Evolutionary conservation across 2,329 filamentous ascomycete species (phyloP).

Genomic region (Plectosphaerella cucumerina): DNA sequence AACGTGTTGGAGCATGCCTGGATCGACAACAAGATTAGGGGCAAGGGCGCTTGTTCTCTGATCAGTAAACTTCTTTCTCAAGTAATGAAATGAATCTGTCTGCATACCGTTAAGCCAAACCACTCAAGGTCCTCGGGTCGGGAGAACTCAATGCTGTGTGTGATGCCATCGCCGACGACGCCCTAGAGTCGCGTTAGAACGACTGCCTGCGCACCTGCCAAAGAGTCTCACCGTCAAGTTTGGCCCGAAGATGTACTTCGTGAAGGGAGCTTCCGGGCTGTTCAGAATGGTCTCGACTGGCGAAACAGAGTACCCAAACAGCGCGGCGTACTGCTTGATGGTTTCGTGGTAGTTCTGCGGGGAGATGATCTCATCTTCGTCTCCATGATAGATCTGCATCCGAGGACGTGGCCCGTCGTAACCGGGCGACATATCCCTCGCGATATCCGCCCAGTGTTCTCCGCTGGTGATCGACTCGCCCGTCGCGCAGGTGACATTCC

Average conservation of each 20-base stretch:
- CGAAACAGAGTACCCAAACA: conserved; percentile 35
- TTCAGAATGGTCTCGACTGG: conserved; percentile 24
- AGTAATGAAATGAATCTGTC: too few relatives aligned
- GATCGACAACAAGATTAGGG: too few relatives aligned
- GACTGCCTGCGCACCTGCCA: background rate
- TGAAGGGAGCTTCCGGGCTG: conserved; percentile 31
- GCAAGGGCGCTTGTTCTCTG: conserved; percentile 2
- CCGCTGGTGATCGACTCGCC: conserved; percentile 38
- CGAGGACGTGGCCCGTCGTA: conserved; percentile 39
- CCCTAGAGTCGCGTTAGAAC: conserved; percentile 3
- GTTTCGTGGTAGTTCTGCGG: conserved; percentile 54
- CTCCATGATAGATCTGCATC: conserved; percentile 57
- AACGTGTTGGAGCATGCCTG: too few relatives aligned
- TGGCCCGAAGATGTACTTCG: conserved; percentile 32
- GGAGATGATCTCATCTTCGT: conserved; percentile 42
- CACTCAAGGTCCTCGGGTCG: conserved; percentile 11
- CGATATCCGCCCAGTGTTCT: conserved; percentile 43
- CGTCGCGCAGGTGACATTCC: conserved; percentile 48
- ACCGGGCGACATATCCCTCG: conserved; percentile 40
- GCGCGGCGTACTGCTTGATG: conserved; percentile 50
- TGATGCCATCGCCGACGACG: conserved; percentile 7
- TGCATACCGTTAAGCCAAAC: conserved; percentile 9
- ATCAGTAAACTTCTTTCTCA: too few relatives aligned
- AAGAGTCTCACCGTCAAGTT: conserved; percentile 17
- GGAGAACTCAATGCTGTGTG: conserved; percentile 11